These are phyloP conservation scores for Fusarium musae DNA, from an alignment of 2,329 filamentous ascomycete genomes.

Conservation along the genomic window DNA sequence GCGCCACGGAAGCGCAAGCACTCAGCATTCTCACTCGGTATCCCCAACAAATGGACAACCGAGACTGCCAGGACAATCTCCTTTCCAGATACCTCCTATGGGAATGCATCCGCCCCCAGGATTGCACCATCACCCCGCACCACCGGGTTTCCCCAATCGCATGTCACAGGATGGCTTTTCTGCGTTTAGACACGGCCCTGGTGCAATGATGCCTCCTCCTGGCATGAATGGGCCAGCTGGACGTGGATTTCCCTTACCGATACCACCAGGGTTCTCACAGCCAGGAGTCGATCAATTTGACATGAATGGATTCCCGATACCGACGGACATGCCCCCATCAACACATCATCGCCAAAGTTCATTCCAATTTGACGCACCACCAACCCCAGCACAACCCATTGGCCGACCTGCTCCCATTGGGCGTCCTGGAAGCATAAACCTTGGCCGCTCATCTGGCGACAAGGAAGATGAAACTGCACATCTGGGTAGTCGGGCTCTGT, in stretches of 20 bases:
- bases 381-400: constrained; percentile 75
- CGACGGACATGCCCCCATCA: constrained; percentile 48
- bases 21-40: constrained; percentile 55
- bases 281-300: constrained; percentile 47
- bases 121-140: constrained; percentile 50
- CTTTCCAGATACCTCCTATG: constrained; percentile 65
- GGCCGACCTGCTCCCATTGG: constrained; percentile 88
- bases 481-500: constrained; percentile 88
- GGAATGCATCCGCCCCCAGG: constrained; percentile 61
- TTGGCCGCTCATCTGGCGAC: constrained; percentile 61
- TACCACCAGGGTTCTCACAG: constrained; percentile 52
- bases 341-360: constrained; percentile 82
- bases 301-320: constrained; percentile 48
- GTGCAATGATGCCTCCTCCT: constrained; percentile 62
- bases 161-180: constrained; percentile 66
- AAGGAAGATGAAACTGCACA: constrained; percentile 81
- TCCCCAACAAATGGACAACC: constrained; percentile 64
- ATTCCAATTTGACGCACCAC: constrained; percentile 69
- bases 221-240: constrained; percentile 59
- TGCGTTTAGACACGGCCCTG: constrained; percentile 58
- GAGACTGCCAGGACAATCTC: constrained; percentile 53
- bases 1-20: constrained; percentile 69
- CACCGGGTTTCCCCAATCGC: constrained; percentile 66
- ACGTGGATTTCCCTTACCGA: constrained; percentile 56
- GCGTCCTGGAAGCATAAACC: constrained; percentile 78